Conservation (phyloP, 805 yeast species). For the Ogataea allantospora region DNA sequence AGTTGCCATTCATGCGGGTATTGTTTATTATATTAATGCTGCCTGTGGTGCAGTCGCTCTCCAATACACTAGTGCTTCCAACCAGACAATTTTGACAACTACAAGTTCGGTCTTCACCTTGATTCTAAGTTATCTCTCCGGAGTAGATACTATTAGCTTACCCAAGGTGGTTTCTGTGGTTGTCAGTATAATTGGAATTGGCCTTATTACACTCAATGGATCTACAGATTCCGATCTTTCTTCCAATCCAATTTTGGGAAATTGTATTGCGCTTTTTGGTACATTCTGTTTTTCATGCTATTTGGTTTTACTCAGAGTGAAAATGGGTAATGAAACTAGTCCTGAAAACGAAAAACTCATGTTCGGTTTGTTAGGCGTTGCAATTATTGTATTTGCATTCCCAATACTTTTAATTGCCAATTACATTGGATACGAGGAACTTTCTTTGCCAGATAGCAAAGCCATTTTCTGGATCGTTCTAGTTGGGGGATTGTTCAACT, state of each 20-base stretch:
- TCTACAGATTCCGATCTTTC: conserved; percentile 2
- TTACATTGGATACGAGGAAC: conserved; percentile 38
- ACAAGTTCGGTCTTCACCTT: conserved; percentile 52
- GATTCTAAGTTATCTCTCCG: conserved; percentile 39
- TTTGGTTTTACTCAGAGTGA: conserved; percentile 41
- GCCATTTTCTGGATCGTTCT: conserved; percentile 35
- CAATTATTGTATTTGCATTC: conserved; percentile 38
- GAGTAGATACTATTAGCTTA: conserved; percentile 42
- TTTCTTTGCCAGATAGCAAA: conserved; percentile 42
- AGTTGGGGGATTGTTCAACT: conserved; percentile 44
- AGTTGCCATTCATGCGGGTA: conserved; percentile 40
- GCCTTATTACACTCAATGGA: conserved; percentile 39
- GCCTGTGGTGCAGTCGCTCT: conserved; percentile 41
- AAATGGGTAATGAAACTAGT: conserved; percentile 43
- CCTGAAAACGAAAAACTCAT: conserved; percentile 46
- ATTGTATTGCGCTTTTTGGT: conserved; percentile 42
- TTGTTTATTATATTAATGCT: conserved; percentile 43
- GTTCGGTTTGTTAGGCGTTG: conserved; percentile 47
- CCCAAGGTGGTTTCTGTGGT: conserved; percentile 43
- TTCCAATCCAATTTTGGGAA: conserved; percentile 42
- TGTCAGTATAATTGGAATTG: conserved; percentile 47
- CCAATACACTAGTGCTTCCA: conserved; percentile 51
- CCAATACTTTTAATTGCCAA: conserved; percentile 41
- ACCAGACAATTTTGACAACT: conserved; percentile 50
- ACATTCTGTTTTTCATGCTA: conserved; percentile 49